A percentile compares a stretch with the other conserved stretches of the same genome.
Evolutionary conservation across 805 yeast genomes (phyloP).

Genomic region (Pichia kluyveri): DNA sequence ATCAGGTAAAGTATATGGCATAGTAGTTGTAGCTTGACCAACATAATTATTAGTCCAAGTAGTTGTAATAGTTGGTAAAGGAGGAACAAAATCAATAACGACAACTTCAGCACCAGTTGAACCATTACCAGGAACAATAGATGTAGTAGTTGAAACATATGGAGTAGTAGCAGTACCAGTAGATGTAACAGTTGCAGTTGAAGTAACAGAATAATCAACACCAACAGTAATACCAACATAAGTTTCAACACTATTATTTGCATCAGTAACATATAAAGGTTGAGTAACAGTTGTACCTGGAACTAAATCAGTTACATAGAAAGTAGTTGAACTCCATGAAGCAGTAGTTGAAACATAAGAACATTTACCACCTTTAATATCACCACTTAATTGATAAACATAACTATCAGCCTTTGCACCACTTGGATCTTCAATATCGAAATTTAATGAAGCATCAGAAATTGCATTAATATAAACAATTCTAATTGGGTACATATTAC

Average conservation of each 20-base stretch:
- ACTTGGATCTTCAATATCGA: constrained; percentile 9
- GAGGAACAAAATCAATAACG: neutral
- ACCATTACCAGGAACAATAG: too few species aligned
- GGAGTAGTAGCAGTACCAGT: neutral
- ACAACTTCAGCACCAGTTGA: neutral
- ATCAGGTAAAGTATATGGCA: neutral
- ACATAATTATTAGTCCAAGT: constrained; percentile 1
- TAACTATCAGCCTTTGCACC: constrained; percentile 4
- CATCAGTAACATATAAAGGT: too few species aligned
- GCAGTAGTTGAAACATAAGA: neutral
- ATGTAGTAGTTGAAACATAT: too few species aligned
- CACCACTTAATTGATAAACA: constrained; percentile 5
- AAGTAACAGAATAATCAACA: constrained; percentile 1
- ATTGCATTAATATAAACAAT: constrained; percentile 12
- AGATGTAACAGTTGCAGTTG: neutral
- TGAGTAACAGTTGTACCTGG: constrained; percentile 4
- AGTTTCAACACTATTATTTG: neutral
- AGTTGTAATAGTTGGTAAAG: constrained; percentile 1
- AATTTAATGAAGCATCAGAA: constrained; percentile 7
- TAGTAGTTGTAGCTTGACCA: neutral
- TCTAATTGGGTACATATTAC: constrained; percentile 14
- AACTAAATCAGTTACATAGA: neutral
- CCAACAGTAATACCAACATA: constrained; percentile 3
- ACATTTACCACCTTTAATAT: neutral
- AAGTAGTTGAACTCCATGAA: constrained; percentile 3